Evolutionary conservation across 1,284 basidiomycete genomes (phyloP).

Genomic region (Kalmanozyma brasiliensis): DNA sequence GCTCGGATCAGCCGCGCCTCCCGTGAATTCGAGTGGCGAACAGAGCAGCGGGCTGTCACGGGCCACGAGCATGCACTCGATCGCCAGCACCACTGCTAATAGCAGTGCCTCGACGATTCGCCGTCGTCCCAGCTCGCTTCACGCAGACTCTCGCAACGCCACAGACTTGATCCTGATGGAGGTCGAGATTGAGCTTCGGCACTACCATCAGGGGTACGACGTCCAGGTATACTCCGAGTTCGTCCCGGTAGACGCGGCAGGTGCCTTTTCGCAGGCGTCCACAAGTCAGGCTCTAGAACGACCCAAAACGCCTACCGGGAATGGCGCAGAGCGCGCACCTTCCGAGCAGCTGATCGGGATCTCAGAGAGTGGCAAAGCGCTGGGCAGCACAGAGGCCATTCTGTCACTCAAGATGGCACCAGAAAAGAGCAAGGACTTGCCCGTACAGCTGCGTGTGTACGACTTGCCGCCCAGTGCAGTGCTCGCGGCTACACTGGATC

Average conservation of each 20-base stretch:
- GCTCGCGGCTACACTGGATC: slow-evolving; percentile 63
- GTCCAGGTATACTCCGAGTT: slow-evolving; percentile 54
- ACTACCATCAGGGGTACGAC: slow-evolving; percentile 63
- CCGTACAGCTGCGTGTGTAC: slow-evolving; percentile 50
- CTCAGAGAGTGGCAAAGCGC: neutral
- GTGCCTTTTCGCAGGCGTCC: neutral
- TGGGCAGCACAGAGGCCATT: neutral
- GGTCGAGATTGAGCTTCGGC: slow-evolving; percentile 63
- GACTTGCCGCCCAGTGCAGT: slow-evolving; percentile 65
- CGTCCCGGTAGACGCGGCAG: neutral
- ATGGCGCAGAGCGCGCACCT: neutral
- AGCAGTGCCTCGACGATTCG: slow-evolving; percentile 38
- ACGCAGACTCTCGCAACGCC: slow-evolving; percentile 41
- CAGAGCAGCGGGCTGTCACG: slow-evolving; percentile 35
- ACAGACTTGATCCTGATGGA: slow-evolving; percentile 55
- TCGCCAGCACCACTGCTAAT: slow-evolving; percentile 26
- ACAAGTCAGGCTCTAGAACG: neutral
- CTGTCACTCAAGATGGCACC: slow-evolving; percentile 34
- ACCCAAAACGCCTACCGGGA: slow-evolving; percentile 11
- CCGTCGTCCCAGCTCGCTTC: slow-evolving; percentile 44
- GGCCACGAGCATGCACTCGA: slow-evolving; percentile 48
- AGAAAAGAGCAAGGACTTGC: slow-evolving; percentile 40
- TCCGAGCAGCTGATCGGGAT: neutral
- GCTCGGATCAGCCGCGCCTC: slow-evolving; percentile 23
- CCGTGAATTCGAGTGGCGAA: slow-evolving; percentile 29